Base-by-base conservation (phyloP, 805 yeast species). In the Maudiozyma barnettii region DNA sequence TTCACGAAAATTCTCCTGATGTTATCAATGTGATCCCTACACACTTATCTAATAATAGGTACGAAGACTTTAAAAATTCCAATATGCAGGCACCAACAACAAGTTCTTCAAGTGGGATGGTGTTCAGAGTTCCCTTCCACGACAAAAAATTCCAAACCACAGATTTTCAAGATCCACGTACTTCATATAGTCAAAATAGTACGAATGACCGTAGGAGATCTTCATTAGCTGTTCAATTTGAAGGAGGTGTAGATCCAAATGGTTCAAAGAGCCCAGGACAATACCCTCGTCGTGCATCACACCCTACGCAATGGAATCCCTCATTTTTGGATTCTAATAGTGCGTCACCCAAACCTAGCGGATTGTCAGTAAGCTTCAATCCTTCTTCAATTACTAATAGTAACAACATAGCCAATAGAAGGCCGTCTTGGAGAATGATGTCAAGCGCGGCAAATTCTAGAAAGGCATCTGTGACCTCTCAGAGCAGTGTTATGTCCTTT, bases 121-220 rank as follows among this genome's bases (percentile, higher is more conserved):
- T 65, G 30, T 84, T 84, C 59, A 72, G 93, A 59, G 68, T 78
- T 10, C 91, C 91, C 0, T 84, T 83, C 58, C 87, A 81, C 58
- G 85, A 81, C 9, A 41, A 21, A 7, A 37, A 37, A 21, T 9
- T 37, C 20, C 40, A 37, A 37, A 33, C 14, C 23, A 16, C 19
- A 36, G 33, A 49, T 4, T 21, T 5, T 2, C 30, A 22, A 20
- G 40, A 37, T 37, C n/a, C 40, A n/a, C 21, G 40, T 13, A 16
- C 16, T 18, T 3, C 22, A n/a, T 10, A 14, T 5, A 20, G 9
- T n/a, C 36, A 16, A 30, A 5, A 14, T 26, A 33, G 22, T 9
- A 21, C 13, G 6, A 35, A 40, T 8, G 31, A 44, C 21, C 39
- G 47, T 19, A 51, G 55, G 43, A 49, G 55, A 41, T 52, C 58